phyloP scores from a whole-genome alignment of 2,329 filamentous ascomycete genomes.

The Phialophora tarda region DNA sequence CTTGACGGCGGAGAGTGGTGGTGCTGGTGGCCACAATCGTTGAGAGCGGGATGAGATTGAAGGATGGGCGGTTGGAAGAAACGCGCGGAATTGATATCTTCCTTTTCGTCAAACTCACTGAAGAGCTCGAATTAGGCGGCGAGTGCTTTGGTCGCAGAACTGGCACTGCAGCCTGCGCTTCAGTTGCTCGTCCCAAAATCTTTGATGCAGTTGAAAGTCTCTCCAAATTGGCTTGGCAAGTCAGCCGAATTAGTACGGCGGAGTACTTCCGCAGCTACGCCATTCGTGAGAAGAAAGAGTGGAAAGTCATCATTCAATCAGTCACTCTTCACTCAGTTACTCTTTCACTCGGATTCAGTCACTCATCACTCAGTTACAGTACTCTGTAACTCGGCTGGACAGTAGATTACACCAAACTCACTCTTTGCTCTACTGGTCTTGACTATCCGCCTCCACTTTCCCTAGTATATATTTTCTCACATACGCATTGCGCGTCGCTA shows the following conservation, averaged over 20 bases:
- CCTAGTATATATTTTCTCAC: constrained; percentile 12
- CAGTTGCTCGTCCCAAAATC: constrained; percentile 1
- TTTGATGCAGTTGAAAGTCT: constrained; percentile 2
- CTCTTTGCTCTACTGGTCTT: not conserved
- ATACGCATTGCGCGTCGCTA: constrained; percentile 9
- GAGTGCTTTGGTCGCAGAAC: not conserved
- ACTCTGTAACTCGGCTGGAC: no score
- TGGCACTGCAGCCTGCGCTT: constrained; percentile 7
- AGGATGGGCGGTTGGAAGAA: not conserved
- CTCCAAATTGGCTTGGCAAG: not conserved
- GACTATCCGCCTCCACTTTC: not conserved
- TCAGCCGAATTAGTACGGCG: not conserved
- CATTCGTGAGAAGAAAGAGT: not conserved
- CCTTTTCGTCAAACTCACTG: constrained; percentile 5
- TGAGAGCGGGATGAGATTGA: not conserved
- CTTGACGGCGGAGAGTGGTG: constrained; percentile 38
- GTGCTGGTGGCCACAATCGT: no score
- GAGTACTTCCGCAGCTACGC: not conserved
- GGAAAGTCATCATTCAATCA: no score
- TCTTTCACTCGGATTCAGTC: no score
- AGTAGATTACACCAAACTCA: not conserved
- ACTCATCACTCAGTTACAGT: no score
- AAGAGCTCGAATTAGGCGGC: constrained; percentile 6
- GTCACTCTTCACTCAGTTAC: no score
- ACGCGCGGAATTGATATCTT: not conserved